Base-by-base conservation (phyloP, 352 stramenopile species). In the Aphanomyces astaci region DNA sequence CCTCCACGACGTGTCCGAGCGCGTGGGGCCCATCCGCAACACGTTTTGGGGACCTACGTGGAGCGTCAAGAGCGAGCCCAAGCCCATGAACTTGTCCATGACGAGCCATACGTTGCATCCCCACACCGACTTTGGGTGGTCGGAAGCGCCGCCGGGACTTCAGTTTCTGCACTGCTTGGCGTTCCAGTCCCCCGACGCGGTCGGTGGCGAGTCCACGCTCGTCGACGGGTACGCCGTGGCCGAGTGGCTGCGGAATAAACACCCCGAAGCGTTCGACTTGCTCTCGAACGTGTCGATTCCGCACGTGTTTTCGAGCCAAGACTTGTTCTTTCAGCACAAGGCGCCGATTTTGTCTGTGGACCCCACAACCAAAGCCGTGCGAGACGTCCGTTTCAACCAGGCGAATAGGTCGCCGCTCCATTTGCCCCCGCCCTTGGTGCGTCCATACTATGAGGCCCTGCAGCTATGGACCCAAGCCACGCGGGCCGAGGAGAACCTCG, bases 21-120 rank as follows among this genome's bases (percentile, higher is more conserved):
- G 73, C 17, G 72, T 78, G 48, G 71, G 64, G 10, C 70, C 90
- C 30, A 84, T 88, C n/a, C 82, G 89, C 72, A 87, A 84, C 65
- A 74, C 76, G 30, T 77, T 96, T 22, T 96, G 93, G 71, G 88
- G 86, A 19, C 77, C 92, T 71, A 81, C 84, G 13, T 96, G 92
- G 78, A 79, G 88, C 64, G 88, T 96, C 33, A 72, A 86, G 56
- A 74, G 70, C 19, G 72, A 75, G 25, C 72, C 75, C 56, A 72
- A 83, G 62, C 78, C 84, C 22, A 87, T 72, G 30, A 76, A 72
- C 27, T 52, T 78, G 17, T 74, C 70, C 30, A 71, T 76, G 62
- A 78, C 71, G 30, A 67, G 71, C 24, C 69, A 71, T 27, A 49
- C 33, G 31, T 57, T 78, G 10, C 72, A 76, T 53, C 73, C 73